These are phyloP conservation scores for Hemisphaericaspora xylanilytica DNA, from an alignment of 1,139 yeast species.

Conservation along the genomic window DNA sequence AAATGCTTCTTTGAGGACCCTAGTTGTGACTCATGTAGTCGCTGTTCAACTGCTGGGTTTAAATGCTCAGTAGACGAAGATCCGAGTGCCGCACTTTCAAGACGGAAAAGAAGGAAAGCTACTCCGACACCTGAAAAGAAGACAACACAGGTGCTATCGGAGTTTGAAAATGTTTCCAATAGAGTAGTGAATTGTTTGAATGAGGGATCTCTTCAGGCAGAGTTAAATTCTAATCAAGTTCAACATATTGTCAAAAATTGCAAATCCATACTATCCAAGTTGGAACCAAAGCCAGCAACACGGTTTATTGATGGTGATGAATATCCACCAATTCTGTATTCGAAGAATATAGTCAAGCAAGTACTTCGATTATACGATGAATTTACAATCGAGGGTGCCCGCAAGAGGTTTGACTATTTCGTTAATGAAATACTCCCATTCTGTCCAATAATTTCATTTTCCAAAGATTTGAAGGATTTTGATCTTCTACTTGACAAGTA, in stretches of 20 bases:
- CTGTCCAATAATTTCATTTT: conserved; percentile 49
- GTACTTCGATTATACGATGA: conserved; percentile 26
- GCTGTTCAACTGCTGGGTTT: conserved; percentile 46
- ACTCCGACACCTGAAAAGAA: background rate
- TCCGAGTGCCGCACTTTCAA: conserved; percentile 39
- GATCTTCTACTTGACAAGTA: conserved; percentile 38
- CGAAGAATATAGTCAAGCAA: conserved; percentile 41
- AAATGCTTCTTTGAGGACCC: conserved; percentile 55
- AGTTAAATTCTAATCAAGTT: background rate
- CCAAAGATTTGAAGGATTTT: conserved; percentile 31
- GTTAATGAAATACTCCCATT: conserved; percentile 37
- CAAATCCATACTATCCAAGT: conserved; percentile 4
- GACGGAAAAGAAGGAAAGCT: conserved; percentile 17
- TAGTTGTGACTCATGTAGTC: conserved; percentile 37
- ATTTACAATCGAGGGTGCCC: conserved; percentile 27
- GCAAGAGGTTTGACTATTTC: conserved; percentile 34
- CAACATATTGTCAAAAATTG: conserved; percentile 3
- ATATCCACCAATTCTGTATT: conserved; percentile 39
- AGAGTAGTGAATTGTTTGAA: background rate
- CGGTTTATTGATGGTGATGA: conserved; percentile 1
- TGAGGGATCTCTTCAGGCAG: background rate
- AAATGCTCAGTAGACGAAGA: conserved; percentile 49
- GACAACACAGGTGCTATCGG: background rate
- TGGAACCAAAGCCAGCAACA: conserved; percentile 4
- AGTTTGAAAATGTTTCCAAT: background rate